Evolutionary conservation across 768 basidiomycete species (phyloP).

Genomic region (Amylocystis lapponica): DNA sequence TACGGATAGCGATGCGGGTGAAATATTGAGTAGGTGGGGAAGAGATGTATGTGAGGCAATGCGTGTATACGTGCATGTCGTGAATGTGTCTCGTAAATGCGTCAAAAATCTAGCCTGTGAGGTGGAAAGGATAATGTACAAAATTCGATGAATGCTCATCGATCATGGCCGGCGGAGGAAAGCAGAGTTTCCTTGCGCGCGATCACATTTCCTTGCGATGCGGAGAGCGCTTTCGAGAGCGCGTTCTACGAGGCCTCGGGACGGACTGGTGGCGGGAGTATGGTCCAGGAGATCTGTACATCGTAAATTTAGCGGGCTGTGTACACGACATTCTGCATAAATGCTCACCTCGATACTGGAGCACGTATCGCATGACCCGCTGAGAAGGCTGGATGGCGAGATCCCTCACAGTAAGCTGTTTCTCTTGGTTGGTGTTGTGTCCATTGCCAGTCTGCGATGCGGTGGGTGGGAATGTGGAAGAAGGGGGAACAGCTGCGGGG

Average conservation of each 20-base stretch:
- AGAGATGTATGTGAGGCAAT: too few relatives aligned
- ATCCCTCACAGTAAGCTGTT: conserved; percentile 40
- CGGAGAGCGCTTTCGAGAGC: conserved; percentile 51
- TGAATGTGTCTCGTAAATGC: too few relatives aligned
- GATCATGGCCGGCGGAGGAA: conserved; percentile 26
- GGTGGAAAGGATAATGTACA: not conserved
- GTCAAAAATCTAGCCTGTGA: too few relatives aligned
- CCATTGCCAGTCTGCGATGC: not conserved
- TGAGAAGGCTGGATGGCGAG: conserved; percentile 61
- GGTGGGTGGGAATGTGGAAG: conserved; percentile 4
- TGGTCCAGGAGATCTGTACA: conserved; percentile 43
- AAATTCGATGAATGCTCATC: not conserved
- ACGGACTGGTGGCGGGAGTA: conserved; percentile 43
- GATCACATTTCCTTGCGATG: conserved; percentile 58
- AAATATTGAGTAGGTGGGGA: too few relatives aligned
- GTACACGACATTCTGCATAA: not conserved
- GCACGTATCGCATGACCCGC: conserved; percentile 56
- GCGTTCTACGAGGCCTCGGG: conserved; percentile 47
- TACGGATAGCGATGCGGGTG: too few relatives aligned
- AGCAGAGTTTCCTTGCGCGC: conserved; percentile 49
- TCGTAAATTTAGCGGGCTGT: not conserved
- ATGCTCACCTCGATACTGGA: conserved; percentile 52
- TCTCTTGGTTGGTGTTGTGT: conserved; percentile 9
- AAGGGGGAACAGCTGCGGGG: conserved; percentile 2
- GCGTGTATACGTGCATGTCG: too few relatives aligned